phyloP scores from a whole-genome alignment of 305 asterid species.

The Fraxinus paxiana region DNA sequence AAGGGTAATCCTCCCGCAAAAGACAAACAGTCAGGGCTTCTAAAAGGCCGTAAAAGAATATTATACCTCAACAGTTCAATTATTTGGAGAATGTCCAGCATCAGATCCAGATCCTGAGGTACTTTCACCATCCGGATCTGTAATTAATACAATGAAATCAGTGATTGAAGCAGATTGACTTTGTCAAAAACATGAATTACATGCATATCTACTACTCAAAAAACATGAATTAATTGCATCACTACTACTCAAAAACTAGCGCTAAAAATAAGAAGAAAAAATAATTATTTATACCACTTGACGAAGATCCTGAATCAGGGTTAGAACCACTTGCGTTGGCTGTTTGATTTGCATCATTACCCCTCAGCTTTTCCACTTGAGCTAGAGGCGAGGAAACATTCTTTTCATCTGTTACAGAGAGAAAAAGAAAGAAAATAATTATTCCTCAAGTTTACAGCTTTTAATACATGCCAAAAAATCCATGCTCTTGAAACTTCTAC shows the following conservation, averaged over 20 bases:
- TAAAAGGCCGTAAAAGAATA: conserved; percentile 18
- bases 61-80: conserved; percentile 40
- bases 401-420: conserved; percentile 38
- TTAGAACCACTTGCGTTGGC: conserved; percentile 42
- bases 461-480: neutral
- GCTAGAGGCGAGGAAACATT: conserved; percentile 35
- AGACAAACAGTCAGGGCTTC: neutral
- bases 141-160: conserved; percentile 18
- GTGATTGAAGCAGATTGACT: neutral
- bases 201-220: conserved; percentile 9
- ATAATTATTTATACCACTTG: conserved; percentile 45
- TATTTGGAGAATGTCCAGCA: conserved; percentile 41
- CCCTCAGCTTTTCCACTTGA: conserved; percentile 38
- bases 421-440: conserved; percentile 9
- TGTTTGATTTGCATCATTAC: conserved; percentile 34
- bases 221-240: conserved; percentile 20
- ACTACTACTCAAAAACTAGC: neutral
- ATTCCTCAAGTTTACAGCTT: conserved; percentile 1
- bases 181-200: conserved; percentile 12
- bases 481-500: conserved; percentile 24
- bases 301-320: conserved; percentile 56
- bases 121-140: conserved; percentile 59
- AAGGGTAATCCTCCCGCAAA: conserved; percentile 5
- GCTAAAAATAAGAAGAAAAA: conserved; percentile 11
- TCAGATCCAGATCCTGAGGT: conserved; percentile 56